Evolutionary conservation across 345 rosid species (phyloP).

Genomic region (Ceriops tagal): DNA sequence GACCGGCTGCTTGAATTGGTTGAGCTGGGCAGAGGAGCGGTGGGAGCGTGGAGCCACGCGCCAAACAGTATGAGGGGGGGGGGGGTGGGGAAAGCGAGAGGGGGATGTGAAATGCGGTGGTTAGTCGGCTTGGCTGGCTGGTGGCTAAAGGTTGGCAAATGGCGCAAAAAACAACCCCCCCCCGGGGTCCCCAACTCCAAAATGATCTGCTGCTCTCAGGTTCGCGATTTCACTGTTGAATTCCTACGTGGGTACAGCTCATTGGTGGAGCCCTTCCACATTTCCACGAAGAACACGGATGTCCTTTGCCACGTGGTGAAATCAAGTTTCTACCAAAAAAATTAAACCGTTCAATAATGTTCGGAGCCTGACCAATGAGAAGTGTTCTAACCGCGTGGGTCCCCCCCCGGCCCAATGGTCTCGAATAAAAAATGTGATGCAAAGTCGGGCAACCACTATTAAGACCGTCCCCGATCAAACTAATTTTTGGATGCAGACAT

Average conservation of each 20-base stretch:
- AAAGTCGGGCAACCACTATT: too few species aligned
- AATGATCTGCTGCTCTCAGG: not conserved
- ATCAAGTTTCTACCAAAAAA: conserved; percentile 18
- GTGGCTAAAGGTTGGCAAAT: not conserved
- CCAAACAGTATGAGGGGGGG: not conserved
- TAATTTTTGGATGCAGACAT: too few species aligned
- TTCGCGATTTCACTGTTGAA: not conserved
- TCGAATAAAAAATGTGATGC: too few species aligned
- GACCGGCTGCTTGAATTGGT: conserved; percentile 22
- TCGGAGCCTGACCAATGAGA: conserved; percentile 31
- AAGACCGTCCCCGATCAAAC: too few species aligned
- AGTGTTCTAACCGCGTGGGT: conserved; percentile 13
- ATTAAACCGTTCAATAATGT: conserved; percentile 33
- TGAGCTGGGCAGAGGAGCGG: not conserved
- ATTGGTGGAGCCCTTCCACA: not conserved
- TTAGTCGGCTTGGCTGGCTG: conserved; percentile 16
- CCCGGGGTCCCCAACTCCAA: not conserved
- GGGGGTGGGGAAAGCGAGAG: not conserved
- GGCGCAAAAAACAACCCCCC: not conserved
- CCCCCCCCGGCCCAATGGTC: not conserved
- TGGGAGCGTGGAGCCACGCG: not conserved
- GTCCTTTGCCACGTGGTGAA: not conserved
- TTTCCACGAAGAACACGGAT: too few species aligned
- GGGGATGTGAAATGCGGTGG: conserved; percentile 14
- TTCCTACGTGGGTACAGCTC: conserved; percentile 15